Conservation (phyloP, 495 filamentous ascomycete species). For the Hypoxylon fragiforme region DNA sequence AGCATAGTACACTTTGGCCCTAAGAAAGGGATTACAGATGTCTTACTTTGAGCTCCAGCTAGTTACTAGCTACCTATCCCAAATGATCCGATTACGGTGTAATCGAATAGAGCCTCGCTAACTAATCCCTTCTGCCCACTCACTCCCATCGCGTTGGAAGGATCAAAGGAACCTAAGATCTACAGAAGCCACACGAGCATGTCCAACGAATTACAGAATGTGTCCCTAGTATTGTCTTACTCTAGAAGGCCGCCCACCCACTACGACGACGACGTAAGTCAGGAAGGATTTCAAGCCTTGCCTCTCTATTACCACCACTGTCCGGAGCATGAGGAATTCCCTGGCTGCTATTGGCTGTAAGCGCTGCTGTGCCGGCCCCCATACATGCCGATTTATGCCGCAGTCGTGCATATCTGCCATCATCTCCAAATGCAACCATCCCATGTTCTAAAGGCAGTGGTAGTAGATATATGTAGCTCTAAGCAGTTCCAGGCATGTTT, state of each 20-base stretch:
- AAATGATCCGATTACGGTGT: no score
- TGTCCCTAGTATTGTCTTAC: conserved; percentile 21
- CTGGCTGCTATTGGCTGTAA: conserved; percentile 14
- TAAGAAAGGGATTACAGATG: no score
- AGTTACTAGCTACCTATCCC: no score
- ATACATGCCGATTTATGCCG: conserved; percentile 27
- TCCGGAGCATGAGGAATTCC: conserved; percentile 8
- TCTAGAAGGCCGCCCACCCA: conserved; percentile 20
- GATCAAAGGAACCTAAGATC: conserved; percentile 8
- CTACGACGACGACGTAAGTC: conserved; percentile 12
- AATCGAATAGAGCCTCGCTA: no score
- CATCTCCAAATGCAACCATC: conserved; percentile 31
- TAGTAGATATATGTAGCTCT: no score
- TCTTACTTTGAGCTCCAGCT: no score
- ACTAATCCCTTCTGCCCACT: neutral
- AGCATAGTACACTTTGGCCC: no score
- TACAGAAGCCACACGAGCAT: conserved; percentile 22
- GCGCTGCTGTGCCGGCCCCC: conserved; percentile 12
- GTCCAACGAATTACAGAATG: conserved; percentile 20
- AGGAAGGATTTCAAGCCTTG: conserved; percentile 31
- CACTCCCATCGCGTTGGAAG: conserved; percentile 22
- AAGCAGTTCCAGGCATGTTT: neutral
- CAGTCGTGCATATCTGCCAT: conserved; percentile 19
- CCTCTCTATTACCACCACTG: conserved; percentile 16
- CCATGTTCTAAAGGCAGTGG: conserved; percentile 3